Conservation (phyloP, 1,139 yeast species). For the Keqinozyma sinolaborantium region DNA sequence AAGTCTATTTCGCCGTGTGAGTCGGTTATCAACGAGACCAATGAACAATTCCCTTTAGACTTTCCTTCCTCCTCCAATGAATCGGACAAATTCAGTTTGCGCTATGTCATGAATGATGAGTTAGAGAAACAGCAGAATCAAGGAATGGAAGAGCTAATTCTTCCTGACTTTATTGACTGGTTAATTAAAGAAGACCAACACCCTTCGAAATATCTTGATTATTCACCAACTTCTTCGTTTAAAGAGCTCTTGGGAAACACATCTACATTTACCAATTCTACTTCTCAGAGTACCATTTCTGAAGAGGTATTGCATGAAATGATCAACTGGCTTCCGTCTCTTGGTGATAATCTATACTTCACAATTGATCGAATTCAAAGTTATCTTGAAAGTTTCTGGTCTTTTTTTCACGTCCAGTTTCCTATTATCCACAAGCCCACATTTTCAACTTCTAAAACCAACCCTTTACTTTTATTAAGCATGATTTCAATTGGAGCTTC, state of each 20-base stretch:
- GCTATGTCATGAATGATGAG: constrained; percentile 2
- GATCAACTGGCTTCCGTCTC: constrained; percentile 24
- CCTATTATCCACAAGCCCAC: constrained; percentile 62
- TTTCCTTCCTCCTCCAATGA: background rate
- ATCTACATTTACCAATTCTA: constrained; percentile 24
- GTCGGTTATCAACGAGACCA: no score
- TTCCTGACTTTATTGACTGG: constrained; percentile 7
- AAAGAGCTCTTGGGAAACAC: constrained; percentile 28
- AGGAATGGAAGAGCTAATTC: constrained; percentile 3
- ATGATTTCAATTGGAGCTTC: constrained; percentile 57
- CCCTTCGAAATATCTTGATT: constrained; percentile 14
- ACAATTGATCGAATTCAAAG: constrained; percentile 16
- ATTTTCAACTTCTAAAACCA: constrained; percentile 47
- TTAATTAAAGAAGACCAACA: constrained; percentile 7
- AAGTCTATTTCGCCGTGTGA: no score
- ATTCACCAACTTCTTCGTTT: constrained; percentile 20
- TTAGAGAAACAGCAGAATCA: background rate
- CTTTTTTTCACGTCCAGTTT: constrained; percentile 52
- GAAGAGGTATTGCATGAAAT: constrained; percentile 24
- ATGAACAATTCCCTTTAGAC: background rate
- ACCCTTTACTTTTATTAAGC: constrained; percentile 49
- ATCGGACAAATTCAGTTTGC: constrained; percentile 2
- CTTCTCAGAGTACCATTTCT: constrained; percentile 17
- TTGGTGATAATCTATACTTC: constrained; percentile 22
- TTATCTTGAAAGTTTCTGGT: constrained; percentile 44